Evolutionary conservation across 768 basidiomycete species (phyloP).

Genomic region (Calocybe indica): DNA sequence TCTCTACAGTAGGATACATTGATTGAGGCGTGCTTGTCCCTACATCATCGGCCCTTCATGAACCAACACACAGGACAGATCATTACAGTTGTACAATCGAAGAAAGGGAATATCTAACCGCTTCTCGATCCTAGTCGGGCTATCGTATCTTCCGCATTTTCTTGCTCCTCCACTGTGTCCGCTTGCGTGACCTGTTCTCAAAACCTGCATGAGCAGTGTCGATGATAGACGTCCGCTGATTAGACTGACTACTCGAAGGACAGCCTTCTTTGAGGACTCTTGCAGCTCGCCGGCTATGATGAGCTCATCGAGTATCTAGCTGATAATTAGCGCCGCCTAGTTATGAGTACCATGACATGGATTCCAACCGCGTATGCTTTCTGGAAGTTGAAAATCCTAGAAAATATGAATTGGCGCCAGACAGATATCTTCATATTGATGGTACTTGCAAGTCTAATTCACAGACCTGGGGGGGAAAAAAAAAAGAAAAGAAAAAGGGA

Average conservation of each 20-base stretch:
- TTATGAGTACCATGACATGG: neutral
- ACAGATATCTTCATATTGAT: neutral
- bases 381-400: constrained; percentile 98
- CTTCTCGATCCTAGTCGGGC: constrained; percentile 70
- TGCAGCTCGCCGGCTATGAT: constrained; percentile 97
- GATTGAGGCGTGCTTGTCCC: neutral
- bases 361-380: constrained; percentile 85
- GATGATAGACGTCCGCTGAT: neutral
- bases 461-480: constrained; percentile 53
- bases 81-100: constrained; percentile 10
- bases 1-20: too few relatives aligned
- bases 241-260: constrained; percentile 46
- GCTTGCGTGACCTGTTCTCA: constrained; percentile 71
- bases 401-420: constrained; percentile 3
- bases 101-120: constrained; percentile 40
- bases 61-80: constrained; percentile 13
- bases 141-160: constrained; percentile 77
- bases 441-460: constrained; percentile 86
- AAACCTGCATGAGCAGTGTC: neutral
- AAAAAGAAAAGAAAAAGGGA: constrained; percentile 7
- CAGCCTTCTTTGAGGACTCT: constrained; percentile 94
- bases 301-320: constrained; percentile 85
- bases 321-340: constrained; percentile 2
- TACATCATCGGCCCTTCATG: constrained; percentile 42
- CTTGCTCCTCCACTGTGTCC: constrained; percentile 80